A percentile compares a stretch with the other conserved stretches of the same genome.
Evolutionary conservation across 305 asterid species (phyloP).

Genomic region (Fraxinus baroniana): DNA sequence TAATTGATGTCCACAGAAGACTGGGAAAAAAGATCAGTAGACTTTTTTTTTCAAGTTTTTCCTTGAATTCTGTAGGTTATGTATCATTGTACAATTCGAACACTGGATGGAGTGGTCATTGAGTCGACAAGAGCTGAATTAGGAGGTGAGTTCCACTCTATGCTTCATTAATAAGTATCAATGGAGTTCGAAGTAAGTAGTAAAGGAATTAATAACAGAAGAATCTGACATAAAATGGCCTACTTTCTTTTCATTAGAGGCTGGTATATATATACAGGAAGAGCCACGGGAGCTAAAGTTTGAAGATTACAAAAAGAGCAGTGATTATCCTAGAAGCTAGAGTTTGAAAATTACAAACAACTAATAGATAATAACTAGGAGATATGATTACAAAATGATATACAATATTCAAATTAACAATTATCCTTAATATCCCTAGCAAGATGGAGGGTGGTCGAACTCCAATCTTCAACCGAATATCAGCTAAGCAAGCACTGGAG

Average conservation of each 20-base stretch:
- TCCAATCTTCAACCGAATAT: not conserved
- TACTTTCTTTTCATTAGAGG: no score
- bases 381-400: no score
- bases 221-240: no score
- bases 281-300: no score
- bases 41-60: not conserved
- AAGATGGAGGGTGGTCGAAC: not conserved
- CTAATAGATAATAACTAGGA: no score
- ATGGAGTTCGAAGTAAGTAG: not conserved
- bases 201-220: no score
- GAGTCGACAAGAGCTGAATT: conserved; percentile 73
- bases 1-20: not conserved
- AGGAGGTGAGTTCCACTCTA: conserved; percentile 56
- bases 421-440: not conserved
- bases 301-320: no score
- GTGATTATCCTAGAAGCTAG: no score
- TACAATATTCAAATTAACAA: not conserved
- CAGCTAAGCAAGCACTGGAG: not conserved
- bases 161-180: not conserved
- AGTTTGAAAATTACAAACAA: not conserved
- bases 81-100: conserved; percentile 84
- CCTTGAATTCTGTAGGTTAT: conserved; percentile 55
- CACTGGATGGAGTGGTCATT: conserved; percentile 78
- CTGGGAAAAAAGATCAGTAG: not conserved
- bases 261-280: no score